Evolutionary conservation across 78 protist species (phyloP).

Genomic region (Polysphondylium violaceum): DNA sequence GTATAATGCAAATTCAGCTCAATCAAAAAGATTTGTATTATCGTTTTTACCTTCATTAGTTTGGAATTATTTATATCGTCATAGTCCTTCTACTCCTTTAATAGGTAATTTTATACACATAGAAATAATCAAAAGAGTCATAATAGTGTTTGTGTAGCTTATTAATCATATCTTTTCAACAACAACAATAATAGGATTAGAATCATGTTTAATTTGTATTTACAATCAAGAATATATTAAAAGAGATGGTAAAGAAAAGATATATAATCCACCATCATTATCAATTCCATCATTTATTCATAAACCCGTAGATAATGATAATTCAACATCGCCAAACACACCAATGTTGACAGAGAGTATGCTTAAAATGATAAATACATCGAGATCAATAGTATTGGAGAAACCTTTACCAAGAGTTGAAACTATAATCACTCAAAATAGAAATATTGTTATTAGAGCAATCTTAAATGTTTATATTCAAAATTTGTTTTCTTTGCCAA

Average conservation of each 20-base stretch:
- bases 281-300: constrained; percentile 38
- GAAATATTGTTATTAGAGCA: constrained; percentile 22
- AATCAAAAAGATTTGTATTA: constrained; percentile 33
- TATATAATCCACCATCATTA: constrained; percentile 16
- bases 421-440: constrained; percentile 6
- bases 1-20: constrained; percentile 29
- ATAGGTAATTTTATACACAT: too few species aligned
- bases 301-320: neutral
- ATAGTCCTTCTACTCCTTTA: constrained; percentile 12
- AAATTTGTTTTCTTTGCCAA: constrained; percentile 5
- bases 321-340: too few species aligned
- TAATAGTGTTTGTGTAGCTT: too few species aligned
- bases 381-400: constrained; percentile 14
- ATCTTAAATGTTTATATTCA: constrained; percentile 3
- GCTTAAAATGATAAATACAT: neutral
- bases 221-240: constrained; percentile 45
- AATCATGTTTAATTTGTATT: constrained; percentile 27
- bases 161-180: too few species aligned
- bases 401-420: constrained; percentile 57
- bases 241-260: constrained; percentile 25
- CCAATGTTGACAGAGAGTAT: constrained; percentile 44
- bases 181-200: constrained; percentile 30
- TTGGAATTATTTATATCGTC: constrained; percentile 28
- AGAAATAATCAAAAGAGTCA: too few species aligned
- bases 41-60: constrained; percentile 57